Percentiles rank a stretch among this genome's conserved stretches.
These are phyloP conservation scores for Lasiosphaeriaceae sp. DNA, from an alignment of 495 filamentous ascomycete species.

Conservation along the genomic window DNA sequence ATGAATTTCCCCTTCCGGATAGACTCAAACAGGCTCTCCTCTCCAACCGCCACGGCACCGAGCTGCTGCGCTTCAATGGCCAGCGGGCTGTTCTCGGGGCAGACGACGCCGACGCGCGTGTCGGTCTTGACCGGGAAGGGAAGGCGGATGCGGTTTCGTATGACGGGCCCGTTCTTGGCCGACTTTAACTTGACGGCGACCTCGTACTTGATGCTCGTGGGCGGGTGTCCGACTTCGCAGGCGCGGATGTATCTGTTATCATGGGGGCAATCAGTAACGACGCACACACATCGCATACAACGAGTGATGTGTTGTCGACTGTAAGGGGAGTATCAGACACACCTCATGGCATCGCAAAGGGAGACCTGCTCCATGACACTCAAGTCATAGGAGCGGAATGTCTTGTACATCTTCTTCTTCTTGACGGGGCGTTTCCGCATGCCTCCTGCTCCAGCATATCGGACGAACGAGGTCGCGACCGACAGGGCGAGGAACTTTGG, in stretches of 20 bases:
- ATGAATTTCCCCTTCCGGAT: slow-evolving; percentile 70
- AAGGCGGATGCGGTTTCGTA: slow-evolving; percentile 82
- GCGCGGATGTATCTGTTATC: slow-evolving; percentile 76
- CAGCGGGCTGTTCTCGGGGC: slow-evolving; percentile 66
- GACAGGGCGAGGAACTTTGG: slow-evolving; percentile 41
- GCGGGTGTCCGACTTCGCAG: slow-evolving; percentile 80
- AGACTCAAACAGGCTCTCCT: slow-evolving; percentile 76
- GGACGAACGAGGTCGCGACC: slow-evolving; percentile 26
- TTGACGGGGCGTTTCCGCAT: slow-evolving; percentile 47
- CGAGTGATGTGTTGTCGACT: neutral
- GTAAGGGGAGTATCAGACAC: slow-evolving; percentile 22
- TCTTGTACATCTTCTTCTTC: slow-evolving; percentile 63
- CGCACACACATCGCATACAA: neutral
- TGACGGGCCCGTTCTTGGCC: slow-evolving; percentile 72
- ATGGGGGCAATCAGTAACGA: neutral
- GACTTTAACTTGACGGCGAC: slow-evolving; percentile 74
- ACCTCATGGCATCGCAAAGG: slow-evolving; percentile 93
- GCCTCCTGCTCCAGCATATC: slow-evolving; percentile 29
- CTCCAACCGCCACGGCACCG: slow-evolving; percentile 78
- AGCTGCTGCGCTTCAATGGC: slow-evolving; percentile 66
- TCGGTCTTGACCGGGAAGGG: slow-evolving; percentile 86
- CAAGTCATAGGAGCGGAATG: slow-evolving; percentile 54
- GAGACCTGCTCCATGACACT: slow-evolving; percentile 63
- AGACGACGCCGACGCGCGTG: slow-evolving; percentile 81
- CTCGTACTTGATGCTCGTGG: slow-evolving; percentile 77